Conservation (phyloP, 768 basidiomycete species). For the Phallus indusiatus region DNA sequence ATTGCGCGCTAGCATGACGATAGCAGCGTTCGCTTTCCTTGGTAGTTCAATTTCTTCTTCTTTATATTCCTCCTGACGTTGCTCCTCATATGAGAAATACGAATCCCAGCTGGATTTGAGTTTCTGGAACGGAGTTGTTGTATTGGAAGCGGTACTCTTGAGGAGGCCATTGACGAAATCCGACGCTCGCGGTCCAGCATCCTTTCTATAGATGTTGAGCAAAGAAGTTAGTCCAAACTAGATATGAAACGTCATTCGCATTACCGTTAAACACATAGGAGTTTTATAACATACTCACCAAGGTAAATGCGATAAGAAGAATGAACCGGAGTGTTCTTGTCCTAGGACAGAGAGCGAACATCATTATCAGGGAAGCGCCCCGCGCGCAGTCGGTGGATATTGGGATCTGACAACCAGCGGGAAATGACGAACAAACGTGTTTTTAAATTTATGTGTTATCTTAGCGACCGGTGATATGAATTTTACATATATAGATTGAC, state of each 20-base stretch:
- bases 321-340: not conserved
- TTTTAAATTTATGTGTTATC: too few relatives aligned
- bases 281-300: not conserved
- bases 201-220: not conserved
- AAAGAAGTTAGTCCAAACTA: not conserved
- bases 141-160: not conserved
- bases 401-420: too few relatives aligned
- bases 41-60: not conserved
- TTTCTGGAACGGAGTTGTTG: not conserved
- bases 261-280: not conserved
- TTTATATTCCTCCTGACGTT: not conserved
- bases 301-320: not conserved
- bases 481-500: too few relatives aligned
- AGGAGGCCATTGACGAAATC: too few relatives aligned
- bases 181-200: too few relatives aligned
- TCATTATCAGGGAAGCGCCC: not conserved
- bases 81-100: not conserved
- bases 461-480: too few relatives aligned
- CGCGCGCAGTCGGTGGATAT: too few relatives aligned
- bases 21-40: conserved; percentile 47
- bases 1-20: conserved; percentile 62
- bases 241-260: not conserved
- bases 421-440: too few relatives aligned
- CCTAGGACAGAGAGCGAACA: not conserved
- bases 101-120: not conserved